Percentiles rank a stretch among this genome's conserved stretches.
Conservation (phyloP, 768 basidiomycete species). For the Lanmaoa rubissima region DNA sequence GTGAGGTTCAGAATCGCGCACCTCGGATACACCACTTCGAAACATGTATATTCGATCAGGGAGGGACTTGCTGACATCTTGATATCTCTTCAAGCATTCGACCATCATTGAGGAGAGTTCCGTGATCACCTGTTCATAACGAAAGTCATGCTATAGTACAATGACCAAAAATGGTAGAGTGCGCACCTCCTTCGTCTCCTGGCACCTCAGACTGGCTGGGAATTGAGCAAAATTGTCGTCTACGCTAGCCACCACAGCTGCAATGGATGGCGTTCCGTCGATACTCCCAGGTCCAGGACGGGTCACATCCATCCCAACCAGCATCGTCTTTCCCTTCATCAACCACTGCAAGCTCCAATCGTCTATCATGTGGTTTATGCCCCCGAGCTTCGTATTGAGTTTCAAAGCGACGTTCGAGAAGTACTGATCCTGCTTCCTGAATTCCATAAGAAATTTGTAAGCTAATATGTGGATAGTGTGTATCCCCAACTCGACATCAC, state of each 20-base stretch:
- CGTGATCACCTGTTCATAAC: slow-evolving; percentile 59
- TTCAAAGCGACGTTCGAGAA: slow-evolving; percentile 81
- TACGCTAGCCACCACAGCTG: slow-evolving; percentile 76
- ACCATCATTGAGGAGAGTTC: slow-evolving; percentile 65
- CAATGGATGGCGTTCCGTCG: slow-evolving; percentile 77
- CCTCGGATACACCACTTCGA: slow-evolving; percentile 82
- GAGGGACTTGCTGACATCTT: slow-evolving; percentile 51
- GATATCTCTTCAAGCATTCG: slow-evolving; percentile 61
- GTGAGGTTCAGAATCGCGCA: slow-evolving; percentile 27
- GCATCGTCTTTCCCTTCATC: slow-evolving; percentile 66
- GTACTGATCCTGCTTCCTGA: slow-evolving; percentile 70
- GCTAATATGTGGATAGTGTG: slow-evolving; percentile 74
- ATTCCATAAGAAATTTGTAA: slow-evolving; percentile 53
- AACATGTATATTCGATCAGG: slow-evolving; percentile 72
- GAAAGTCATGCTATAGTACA: neutral
- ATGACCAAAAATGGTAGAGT: neutral
- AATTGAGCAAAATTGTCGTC: slow-evolving; percentile 72
- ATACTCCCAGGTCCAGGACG: slow-evolving; percentile 69
- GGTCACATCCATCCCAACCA: slow-evolving; percentile 84
- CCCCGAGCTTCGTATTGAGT: slow-evolving; percentile 80
- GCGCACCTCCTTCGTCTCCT: slow-evolving; percentile 39
- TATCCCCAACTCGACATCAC: slow-evolving; percentile 71
- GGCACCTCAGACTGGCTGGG: slow-evolving; percentile 70
- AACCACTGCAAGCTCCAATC: slow-evolving; percentile 60
- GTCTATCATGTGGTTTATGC: slow-evolving; percentile 76